These are phyloP conservation scores for Herpetomonas samuelpessoai DNA, from an alignment of 208 protist species.

Conservation along the genomic window DNA sequence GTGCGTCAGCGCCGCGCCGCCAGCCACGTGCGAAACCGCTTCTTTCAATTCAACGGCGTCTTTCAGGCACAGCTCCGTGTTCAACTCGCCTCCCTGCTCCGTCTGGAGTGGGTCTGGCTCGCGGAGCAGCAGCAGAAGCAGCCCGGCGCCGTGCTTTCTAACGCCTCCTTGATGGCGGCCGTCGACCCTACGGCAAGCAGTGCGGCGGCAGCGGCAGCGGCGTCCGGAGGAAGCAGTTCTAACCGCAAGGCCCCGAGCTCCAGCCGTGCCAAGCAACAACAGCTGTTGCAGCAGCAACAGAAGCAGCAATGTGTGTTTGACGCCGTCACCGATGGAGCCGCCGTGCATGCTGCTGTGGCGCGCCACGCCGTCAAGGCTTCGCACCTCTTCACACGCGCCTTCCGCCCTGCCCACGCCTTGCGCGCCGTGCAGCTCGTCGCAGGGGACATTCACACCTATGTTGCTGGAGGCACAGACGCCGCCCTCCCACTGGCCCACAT, in stretches of 20 bases:
- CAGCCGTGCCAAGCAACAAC: neutral
- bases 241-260: slow-evolving; percentile 1
- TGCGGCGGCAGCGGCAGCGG: neutral
- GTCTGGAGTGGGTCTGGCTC: slow-evolving; percentile 20
- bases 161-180: neutral
- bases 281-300: slow-evolving; percentile 8
- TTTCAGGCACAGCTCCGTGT: slow-evolving; percentile 63
- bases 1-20: slow-evolving; percentile 52
- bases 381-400: slow-evolving; percentile 26
- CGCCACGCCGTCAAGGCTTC: slow-evolving; percentile 17
- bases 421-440: slow-evolving; percentile 19
- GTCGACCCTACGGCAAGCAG: neutral
- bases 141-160: slow-evolving; percentile 1
- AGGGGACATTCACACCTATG: slow-evolving; percentile 17
- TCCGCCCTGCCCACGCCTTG: slow-evolving; percentile 20
- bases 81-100: slow-evolving; percentile 31
- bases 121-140: slow-evolving; percentile 6
- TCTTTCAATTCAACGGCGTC: slow-evolving; percentile 59
- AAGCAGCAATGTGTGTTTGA: slow-evolving; percentile 2
- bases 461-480: slow-evolving; percentile 1
- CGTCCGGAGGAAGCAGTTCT: neutral
- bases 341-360: slow-evolving; percentile 5
- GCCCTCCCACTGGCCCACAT: neutral
- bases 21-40: slow-evolving; percentile 42
- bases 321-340: neutral